phyloP scores from a whole-genome alignment of 225 moss, liverwort and hornwort species.

The Pleurozium schreberi region DNA sequence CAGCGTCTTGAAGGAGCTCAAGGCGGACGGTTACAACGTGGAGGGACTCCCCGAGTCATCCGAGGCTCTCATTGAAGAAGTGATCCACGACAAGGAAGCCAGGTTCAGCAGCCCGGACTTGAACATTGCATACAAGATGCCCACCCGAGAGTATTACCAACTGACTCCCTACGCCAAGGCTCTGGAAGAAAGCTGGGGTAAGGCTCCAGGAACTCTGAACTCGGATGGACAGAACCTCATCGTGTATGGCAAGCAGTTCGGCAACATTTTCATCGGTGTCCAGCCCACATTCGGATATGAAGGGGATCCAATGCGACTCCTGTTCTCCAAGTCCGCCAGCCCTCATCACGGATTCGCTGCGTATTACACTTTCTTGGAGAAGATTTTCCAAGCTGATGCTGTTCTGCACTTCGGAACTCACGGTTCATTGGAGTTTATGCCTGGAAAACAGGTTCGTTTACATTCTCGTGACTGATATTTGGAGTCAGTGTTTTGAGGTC shows the following conservation, averaged over 20 bases:
- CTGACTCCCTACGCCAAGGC: slow-evolving; percentile 87
- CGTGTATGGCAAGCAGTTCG: slow-evolving; percentile 87
- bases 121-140: slow-evolving; percentile 93
- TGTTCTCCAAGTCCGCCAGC: slow-evolving; percentile 94
- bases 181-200: slow-evolving; percentile 96
- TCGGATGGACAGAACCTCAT: slow-evolving; percentile 92
- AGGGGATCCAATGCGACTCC: slow-evolving; percentile 96
- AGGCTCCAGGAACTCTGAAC: slow-evolving; percentile 81
- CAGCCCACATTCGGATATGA: slow-evolving; percentile 99
- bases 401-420: slow-evolving; percentile 97
- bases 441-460: slow-evolving; percentile 71
- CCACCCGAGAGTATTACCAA: slow-evolving; percentile 75
- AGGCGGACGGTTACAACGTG: slow-evolving; percentile 84
- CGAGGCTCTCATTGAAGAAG: slow-evolving; percentile 81
- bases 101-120: slow-evolving; percentile 89
- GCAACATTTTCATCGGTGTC: slow-evolving; percentile 91
- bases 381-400: slow-evolving; percentile 81
- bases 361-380: slow-evolving; percentile 85
- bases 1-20: slow-evolving; percentile 80
- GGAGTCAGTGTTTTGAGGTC: background rate
- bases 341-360: slow-evolving; percentile 99
- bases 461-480: background rate
- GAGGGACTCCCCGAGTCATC: slow-evolving; percentile 76
- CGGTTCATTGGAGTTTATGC: slow-evolving; percentile 96
- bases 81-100: slow-evolving; percentile 97